These are phyloP conservation scores for Tardiomyces blankii DNA, from an alignment of 1,139 yeast species.

Conservation along the genomic window DNA sequence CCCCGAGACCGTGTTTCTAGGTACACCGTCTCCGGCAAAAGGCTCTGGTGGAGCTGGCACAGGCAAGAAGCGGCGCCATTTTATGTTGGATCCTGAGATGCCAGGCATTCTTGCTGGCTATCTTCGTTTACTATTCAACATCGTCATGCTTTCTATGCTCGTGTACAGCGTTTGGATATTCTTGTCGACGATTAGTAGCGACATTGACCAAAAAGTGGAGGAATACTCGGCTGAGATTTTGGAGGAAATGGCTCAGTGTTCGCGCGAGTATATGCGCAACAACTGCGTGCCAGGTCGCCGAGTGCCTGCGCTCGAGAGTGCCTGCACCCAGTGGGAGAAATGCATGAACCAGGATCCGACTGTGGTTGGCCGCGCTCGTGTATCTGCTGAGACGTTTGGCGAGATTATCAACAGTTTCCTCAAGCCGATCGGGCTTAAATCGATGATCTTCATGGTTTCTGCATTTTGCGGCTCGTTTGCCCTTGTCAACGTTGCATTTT, in stretches of 20 bases:
- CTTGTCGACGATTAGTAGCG: conserved; percentile 52
- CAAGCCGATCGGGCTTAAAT: conserved; percentile 65
- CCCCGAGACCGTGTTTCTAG: neutral
- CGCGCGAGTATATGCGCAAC: conserved; percentile 58
- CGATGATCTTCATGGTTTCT: conserved; percentile 40
- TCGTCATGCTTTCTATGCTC: conserved; percentile 43
- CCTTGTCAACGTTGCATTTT: conserved; percentile 22
- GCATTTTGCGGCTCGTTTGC: conserved; percentile 35
- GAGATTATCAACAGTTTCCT: conserved; percentile 71
- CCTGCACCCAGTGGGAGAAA: conserved; percentile 64
- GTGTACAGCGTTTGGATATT: conserved; percentile 45
- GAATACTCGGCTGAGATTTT: conserved; percentile 47
- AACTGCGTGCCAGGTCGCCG: conserved; percentile 45
- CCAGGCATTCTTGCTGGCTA: conserved; percentile 23
- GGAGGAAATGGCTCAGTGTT: conserved; percentile 60
- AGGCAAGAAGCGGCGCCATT: neutral
- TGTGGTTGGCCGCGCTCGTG: conserved; percentile 60
- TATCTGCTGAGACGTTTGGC: conserved; percentile 75
- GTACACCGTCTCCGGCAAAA: neutral
- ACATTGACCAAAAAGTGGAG: conserved; percentile 60
- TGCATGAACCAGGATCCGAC: conserved; percentile 87
- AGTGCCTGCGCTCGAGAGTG: conserved; percentile 63
- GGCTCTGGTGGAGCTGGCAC: neutral
- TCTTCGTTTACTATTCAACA: conserved; percentile 58
- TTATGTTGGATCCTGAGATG: neutral